Evolutionary conservation across 2,329 filamentous ascomycete genomes (phyloP).

Genomic region (Exophiala calicioides): DNA sequence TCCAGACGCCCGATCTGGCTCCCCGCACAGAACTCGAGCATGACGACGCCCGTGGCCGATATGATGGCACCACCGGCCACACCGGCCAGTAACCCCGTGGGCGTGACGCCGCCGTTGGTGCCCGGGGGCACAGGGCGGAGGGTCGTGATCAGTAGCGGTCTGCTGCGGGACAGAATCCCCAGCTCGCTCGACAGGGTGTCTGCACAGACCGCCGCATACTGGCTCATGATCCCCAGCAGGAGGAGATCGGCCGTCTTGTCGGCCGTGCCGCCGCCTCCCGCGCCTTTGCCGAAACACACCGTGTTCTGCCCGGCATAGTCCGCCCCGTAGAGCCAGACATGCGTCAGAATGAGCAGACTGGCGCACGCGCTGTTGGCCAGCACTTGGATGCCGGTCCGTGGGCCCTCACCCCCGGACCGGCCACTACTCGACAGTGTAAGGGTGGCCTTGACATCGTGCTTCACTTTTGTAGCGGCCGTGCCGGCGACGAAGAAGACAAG

Average conservation of each 20-base stretch:
- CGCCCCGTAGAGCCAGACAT: constrained; percentile 20
- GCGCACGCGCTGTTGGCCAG: constrained; percentile 84
- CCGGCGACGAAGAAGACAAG: constrained; percentile 84
- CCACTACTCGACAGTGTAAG: constrained; percentile 78
- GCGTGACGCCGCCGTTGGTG: constrained; percentile 89
- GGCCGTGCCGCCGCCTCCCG: neutral
- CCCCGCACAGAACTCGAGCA: constrained; percentile 55
- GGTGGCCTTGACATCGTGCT: constrained; percentile 79
- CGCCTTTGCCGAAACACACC: constrained; percentile 9
- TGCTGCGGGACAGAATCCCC: constrained; percentile 76
- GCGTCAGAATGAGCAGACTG: constrained; percentile 59
- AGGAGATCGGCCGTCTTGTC: constrained; percentile 51
- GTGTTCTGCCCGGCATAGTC: neutral
- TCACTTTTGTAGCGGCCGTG: constrained; percentile 82
- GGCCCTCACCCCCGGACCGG: constrained; percentile 70
- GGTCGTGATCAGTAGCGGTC: constrained; percentile 84
- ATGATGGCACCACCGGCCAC: constrained; percentile 70
- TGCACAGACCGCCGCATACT: constrained; percentile 88
- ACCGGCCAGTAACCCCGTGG: constrained; percentile 72
- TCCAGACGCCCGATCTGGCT: constrained; percentile 42
- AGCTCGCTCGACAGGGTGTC: constrained; percentile 96
- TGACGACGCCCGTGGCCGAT: constrained; percentile 65
- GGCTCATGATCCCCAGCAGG: constrained; percentile 67
- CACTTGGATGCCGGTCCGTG: constrained; percentile 83
- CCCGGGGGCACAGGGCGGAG: constrained; percentile 78